Base-by-base conservation (phyloP, 2,329 filamentous ascomycete genomes). In the Pestalotiopsis sp. region DNA sequence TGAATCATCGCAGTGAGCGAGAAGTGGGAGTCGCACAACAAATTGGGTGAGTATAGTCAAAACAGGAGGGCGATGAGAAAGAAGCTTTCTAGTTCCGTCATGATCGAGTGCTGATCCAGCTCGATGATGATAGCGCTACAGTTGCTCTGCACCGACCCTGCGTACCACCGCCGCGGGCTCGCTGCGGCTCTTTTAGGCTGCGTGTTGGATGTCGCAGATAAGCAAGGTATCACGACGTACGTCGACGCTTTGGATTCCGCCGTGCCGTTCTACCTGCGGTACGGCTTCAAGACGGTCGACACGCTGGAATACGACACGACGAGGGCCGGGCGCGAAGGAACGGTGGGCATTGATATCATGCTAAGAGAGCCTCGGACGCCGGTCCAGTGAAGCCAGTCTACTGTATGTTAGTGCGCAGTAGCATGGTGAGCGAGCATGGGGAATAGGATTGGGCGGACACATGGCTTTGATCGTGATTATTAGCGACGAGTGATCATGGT, bases 21-120 rank as follows among this genome's bases (percentile, higher is more conserved):
- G 68, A 77, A 76, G 66, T 75, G 76, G 71, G 52, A 64, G n/a
- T 45, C 72, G 1, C 60, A 59, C 14, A 70, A 77, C 66, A 78
- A 76, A 68, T 67, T 78, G 13, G 69, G 76, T 78, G 65, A 66
- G 73, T 69, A 49, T 45, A 17, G 12, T 49, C 23, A 49, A 36
- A 36, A 36, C 2, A 23, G 20, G 4, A 62, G 36, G 25, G 13
- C 17, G 45, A 31, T 40, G 23, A 17, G 25, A 12, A 13, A 27
- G 45, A 52, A 52, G 23, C n/a, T 45, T 13, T 56, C 23, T 25
- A 23, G 41, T 57, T 65, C 20, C 41, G 45, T 31, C 25, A 40
- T 25, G 36, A 13, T 14, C 36, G 13, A 45, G 57, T 17, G 27
- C 57, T 59, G 57, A 36, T 59, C 57, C 31, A 36, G 25, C 20